phyloP scores from a whole-genome alignment of 768 basidiomycete species.

The Jaapia argillacea region DNA sequence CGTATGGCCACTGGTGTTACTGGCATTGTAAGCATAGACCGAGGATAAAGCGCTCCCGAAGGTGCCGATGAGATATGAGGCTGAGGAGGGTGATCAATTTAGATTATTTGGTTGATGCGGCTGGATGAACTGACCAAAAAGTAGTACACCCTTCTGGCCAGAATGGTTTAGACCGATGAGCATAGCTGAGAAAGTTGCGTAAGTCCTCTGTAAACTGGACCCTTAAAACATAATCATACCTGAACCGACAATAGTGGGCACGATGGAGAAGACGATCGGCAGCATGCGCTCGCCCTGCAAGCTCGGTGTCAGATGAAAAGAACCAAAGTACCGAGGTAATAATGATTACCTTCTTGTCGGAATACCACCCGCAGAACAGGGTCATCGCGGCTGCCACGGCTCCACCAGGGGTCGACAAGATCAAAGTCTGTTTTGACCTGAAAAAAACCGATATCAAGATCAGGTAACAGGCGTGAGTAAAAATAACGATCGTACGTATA shows the following conservation, averaged over 20 bases:
- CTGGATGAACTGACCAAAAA: conserved; percentile 36
- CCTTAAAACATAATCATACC: conserved; percentile 25
- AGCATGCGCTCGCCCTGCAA: conserved; percentile 45
- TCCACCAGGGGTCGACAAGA: conserved; percentile 48
- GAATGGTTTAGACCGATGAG: conserved; percentile 43
- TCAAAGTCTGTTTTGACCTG: conserved; percentile 51
- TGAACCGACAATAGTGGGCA: conserved; percentile 49
- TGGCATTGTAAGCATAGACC: conserved; percentile 55
- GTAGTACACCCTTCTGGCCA: conserved; percentile 36
- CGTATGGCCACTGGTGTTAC: conserved; percentile 54
- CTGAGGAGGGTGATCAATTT: conserved; percentile 17
- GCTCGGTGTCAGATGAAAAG: neutral
- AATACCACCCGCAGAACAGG: conserved; percentile 51
- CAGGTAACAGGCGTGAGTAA: too few species aligned
- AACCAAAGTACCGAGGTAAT: neutral
- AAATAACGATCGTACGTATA: conserved; percentile 36
- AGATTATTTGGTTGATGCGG: neutral
- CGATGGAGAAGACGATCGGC: conserved; percentile 45
- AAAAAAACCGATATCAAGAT: neutral
- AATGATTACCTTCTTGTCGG: conserved; percentile 43
- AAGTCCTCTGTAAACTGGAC: neutral
- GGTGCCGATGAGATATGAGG: conserved; percentile 38
- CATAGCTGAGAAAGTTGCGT: conserved; percentile 23
- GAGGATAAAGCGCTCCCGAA: conserved; percentile 51
- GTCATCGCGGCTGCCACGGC: conserved; percentile 37